phyloP scores from a whole-genome alignment of 306 rosid genomes.

The Biancaea sappan region DNA sequence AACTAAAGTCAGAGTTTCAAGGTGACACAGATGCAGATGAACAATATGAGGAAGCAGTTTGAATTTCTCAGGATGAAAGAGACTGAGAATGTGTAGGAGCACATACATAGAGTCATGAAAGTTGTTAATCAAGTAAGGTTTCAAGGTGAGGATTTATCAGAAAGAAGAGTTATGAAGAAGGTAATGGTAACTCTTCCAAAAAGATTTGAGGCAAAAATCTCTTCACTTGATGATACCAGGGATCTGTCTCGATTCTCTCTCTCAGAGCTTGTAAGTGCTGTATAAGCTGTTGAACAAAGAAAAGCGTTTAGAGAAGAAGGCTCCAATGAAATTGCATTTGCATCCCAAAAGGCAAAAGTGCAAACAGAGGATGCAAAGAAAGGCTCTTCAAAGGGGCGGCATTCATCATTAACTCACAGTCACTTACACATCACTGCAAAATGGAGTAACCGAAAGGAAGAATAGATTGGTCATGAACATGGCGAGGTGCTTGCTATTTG shows the following conservation, averaged over 20 bases:
- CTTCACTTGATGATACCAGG: conserved; percentile 32
- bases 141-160: background rate
- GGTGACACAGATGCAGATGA: background rate
- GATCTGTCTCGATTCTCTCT: background rate
- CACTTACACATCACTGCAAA: background rate
- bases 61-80: background rate
- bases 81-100: background rate
- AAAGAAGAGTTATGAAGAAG: background rate
- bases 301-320: no score
- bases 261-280: background rate
- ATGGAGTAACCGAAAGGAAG: no score
- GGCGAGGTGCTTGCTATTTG: background rate
- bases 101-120: background rate
- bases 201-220: background rate
- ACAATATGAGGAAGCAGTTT: no score
- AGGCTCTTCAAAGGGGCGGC: background rate
- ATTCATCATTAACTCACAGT: background rate
- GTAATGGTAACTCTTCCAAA: background rate
- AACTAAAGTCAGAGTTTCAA: no score
- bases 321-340: background rate
- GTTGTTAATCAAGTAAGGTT: background rate
- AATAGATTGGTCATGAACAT: background rate
- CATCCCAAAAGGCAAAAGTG: background rate
- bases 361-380: no score
- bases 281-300: background rate